Conservation (phyloP, 129 eudicot species). For the Lactuca sativa region DNA sequence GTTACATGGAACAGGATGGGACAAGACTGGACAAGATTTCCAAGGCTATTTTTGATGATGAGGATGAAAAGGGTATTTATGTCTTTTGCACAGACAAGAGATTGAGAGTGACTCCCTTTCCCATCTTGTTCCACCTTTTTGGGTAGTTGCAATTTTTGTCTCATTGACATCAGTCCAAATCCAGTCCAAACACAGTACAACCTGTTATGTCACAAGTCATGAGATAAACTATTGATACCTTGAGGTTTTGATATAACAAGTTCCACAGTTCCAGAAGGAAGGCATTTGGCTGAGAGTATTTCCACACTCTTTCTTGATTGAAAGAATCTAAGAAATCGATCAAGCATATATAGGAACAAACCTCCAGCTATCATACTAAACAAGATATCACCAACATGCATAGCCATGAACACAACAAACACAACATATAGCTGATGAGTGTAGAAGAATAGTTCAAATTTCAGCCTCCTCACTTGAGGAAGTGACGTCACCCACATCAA, state of each 20-base stretch:
- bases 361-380: constrained; percentile 63
- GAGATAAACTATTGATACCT: constrained; percentile 40
- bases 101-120: too few species aligned
- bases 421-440: constrained; percentile 77
- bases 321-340: constrained; percentile 76
- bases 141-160: too few species aligned
- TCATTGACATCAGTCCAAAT: too few species aligned
- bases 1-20: too few species aligned
- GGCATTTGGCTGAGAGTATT: constrained; percentile 66
- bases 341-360: constrained; percentile 78
- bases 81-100: too few species aligned
- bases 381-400: constrained; percentile 74
- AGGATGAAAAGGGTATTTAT: too few species aligned
- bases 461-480: constrained; percentile 62
- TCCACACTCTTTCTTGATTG: constrained; percentile 72
- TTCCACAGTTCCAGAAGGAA: constrained; percentile 78
- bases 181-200: too few species aligned
- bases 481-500: constrained; percentile 93
- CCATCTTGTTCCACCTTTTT: too few species aligned
- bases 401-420: constrained; percentile 66
- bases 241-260: constrained; percentile 75
- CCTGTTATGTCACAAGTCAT: not conserved
- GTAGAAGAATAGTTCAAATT: constrained; percentile 81
- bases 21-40: too few species aligned
- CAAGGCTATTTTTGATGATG: too few species aligned